These are phyloP conservation scores for Chlamydomonas sp. DNA, from an alignment of 139 green algal genomes.

Conservation along the genomic window DNA sequence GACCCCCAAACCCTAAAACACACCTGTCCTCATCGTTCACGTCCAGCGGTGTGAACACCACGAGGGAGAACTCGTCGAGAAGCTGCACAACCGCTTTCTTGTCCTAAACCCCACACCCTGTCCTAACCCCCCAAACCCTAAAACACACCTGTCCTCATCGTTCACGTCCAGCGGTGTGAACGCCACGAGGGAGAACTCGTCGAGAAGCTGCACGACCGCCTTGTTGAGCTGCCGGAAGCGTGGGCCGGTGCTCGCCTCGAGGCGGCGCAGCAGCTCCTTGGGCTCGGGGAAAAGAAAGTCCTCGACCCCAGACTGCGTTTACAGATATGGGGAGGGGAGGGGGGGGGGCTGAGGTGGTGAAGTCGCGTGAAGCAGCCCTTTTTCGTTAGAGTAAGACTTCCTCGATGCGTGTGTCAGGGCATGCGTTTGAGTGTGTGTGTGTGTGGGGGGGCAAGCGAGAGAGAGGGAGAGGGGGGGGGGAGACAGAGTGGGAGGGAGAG, in stretches of 20 bases:
- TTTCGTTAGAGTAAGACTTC: too few species aligned
- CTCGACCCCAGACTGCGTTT: constrained; percentile 51
- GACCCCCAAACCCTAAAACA: too few species aligned
- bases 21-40: constrained; percentile 71
- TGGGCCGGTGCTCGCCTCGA: constrained; percentile 48
- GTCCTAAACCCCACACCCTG: too few species aligned
- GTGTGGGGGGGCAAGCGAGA: too few species aligned
- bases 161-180: constrained; percentile 84
- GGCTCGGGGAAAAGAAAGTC: constrained; percentile 71
- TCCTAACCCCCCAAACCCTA: too few species aligned
- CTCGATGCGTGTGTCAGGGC: too few species aligned
- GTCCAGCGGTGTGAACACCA: constrained; percentile 85
- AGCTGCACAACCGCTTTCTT: too few species aligned
- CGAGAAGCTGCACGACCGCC: constrained; percentile 61
- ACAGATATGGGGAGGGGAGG: neutral
- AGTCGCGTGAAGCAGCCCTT: too few species aligned
- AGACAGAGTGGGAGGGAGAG: too few species aligned
- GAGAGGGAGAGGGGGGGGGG: too few species aligned
- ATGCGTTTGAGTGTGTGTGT: too few species aligned
- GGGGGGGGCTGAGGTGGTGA: too few species aligned
- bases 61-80: constrained; percentile 78
- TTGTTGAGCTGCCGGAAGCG: constrained; percentile 62
- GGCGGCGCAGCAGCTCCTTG: constrained; percentile 39
- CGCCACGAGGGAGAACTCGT: constrained; percentile 79
- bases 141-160: constrained; percentile 68